These are phyloP conservation scores for Aspergillus sp. DNA, from an alignment of 2,329 filamentous ascomycete species.

Conservation along the genomic window DNA sequence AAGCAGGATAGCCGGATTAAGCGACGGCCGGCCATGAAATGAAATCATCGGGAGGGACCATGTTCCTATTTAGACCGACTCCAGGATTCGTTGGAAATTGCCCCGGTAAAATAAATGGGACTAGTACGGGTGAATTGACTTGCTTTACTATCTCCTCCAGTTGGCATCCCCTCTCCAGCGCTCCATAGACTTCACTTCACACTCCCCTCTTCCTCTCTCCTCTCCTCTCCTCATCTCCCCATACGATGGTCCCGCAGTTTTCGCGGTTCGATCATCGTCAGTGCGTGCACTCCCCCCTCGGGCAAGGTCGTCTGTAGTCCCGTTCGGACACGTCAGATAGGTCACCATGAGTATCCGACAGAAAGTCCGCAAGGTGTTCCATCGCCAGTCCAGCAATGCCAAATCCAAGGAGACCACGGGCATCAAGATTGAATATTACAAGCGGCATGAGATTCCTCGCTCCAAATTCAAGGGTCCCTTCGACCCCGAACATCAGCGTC, in stretches of 20 bases:
- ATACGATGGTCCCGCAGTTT: slow-evolving; percentile 29
- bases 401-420: slow-evolving; percentile 25
- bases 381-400: slow-evolving; percentile 24
- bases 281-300: slow-evolving; percentile 36
- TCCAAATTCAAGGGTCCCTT: slow-evolving; percentile 51
- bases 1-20: too few species aligned
- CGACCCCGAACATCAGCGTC: slow-evolving; percentile 45
- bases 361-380: slow-evolving; percentile 37
- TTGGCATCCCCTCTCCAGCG: background rate
- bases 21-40: background rate
- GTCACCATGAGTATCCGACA: slow-evolving; percentile 39
- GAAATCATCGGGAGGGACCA: background rate
- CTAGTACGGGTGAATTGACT: background rate
- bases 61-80: background rate
- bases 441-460: slow-evolving; percentile 46
- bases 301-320: slow-evolving; percentile 20
- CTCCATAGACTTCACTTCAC: slow-evolving; percentile 4
- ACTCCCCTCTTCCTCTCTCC: background rate
- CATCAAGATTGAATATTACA: slow-evolving; percentile 49
- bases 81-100: too few species aligned
- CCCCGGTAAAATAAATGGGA: too few species aligned
- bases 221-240: slow-evolving; percentile 7
- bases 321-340: background rate
- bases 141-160: background rate
- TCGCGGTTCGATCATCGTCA: slow-evolving; percentile 19